Percentiles rank a stretch among this genome's conserved stretches.
Conservation (phyloP, 192 early-diverging fungal species). For the Bifiguratus adelaidae region DNA sequence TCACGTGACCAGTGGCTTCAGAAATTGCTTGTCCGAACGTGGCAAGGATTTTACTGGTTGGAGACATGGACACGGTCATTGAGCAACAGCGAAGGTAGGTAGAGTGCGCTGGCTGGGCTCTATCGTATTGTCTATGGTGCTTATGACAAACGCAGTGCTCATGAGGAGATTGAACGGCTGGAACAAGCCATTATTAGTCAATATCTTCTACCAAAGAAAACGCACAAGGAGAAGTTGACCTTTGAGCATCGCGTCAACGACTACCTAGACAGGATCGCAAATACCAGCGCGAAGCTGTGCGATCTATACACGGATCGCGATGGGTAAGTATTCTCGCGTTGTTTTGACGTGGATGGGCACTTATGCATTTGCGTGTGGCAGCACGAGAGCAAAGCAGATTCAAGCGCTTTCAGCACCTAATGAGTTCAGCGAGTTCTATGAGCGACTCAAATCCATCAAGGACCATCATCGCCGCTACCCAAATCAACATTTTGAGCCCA, state of each 20-base stretch:
- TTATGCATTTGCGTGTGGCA: slow-evolving; percentile 8
- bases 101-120: too few species aligned
- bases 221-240: slow-evolving; percentile 70
- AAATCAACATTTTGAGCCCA: slow-evolving; percentile 61
- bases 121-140: too few species aligned
- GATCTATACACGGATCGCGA: slow-evolving; percentile 62
- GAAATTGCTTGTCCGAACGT: too few species aligned
- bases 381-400: slow-evolving; percentile 57
- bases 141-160: slow-evolving; percentile 61
- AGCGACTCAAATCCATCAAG: slow-evolving; percentile 70
- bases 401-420: slow-evolving; percentile 50
- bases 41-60: too few species aligned
- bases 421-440: slow-evolving; percentile 81
- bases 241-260: slow-evolving; percentile 71
- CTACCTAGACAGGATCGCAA: slow-evolving; percentile 60
- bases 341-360: not conserved
- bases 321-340: slow-evolving; percentile 34
- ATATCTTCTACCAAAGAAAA: slow-evolving; percentile 63
- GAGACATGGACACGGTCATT: too few species aligned
- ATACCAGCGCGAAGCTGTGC: slow-evolving; percentile 46
- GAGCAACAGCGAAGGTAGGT: too few species aligned
- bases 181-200: slow-evolving; percentile 80
- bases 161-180: slow-evolving; percentile 91
- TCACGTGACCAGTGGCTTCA: too few species aligned
- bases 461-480: slow-evolving; percentile 71